Evolutionary conservation across 306 rosid genomes (phyloP).

Genomic region (Gleditsia sinensis): DNA sequence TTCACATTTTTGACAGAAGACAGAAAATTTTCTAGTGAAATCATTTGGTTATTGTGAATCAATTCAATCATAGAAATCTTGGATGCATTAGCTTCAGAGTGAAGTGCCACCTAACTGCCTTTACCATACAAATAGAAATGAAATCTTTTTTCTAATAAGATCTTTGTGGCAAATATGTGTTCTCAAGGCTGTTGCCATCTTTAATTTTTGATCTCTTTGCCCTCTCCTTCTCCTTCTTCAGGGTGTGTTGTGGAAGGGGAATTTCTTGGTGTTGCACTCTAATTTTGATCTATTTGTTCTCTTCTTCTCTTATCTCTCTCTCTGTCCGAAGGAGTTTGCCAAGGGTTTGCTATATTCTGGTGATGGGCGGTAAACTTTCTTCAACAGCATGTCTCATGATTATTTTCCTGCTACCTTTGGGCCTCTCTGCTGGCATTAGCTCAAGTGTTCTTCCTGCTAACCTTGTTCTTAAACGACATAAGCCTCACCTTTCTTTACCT

Average conservation of each 20-base stretch:
- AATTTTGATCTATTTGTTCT: background rate
- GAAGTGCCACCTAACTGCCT: background rate
- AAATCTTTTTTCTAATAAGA: background rate
- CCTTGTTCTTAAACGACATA: background rate
- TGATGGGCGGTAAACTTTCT: too few relatives aligned
- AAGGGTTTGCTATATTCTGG: background rate
- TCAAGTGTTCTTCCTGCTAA: background rate
- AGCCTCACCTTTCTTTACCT: background rate
- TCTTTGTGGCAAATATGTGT: background rate
- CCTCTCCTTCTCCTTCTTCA: background rate
- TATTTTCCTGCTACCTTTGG: background rate
- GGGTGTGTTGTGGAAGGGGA: background rate
- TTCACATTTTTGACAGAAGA: background rate
- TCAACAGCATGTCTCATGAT: background rate
- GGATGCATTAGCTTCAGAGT: background rate
- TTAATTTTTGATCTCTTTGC: background rate
- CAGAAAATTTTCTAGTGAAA: background rate
- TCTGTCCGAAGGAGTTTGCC: background rate
- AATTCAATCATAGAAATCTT: background rate
- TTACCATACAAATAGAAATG: background rate
- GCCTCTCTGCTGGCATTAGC: background rate
- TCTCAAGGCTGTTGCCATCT: background rate
- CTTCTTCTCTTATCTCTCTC: background rate
- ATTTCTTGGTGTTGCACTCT: background rate
- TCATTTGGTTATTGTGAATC: constrained; percentile 3